Percentiles rank a stretch among this genome's conserved stretches.
phyloP scores from a whole-genome alignment of 2,329 filamentous ascomycete genomes.

The Zymoseptoria tritici region DNA sequence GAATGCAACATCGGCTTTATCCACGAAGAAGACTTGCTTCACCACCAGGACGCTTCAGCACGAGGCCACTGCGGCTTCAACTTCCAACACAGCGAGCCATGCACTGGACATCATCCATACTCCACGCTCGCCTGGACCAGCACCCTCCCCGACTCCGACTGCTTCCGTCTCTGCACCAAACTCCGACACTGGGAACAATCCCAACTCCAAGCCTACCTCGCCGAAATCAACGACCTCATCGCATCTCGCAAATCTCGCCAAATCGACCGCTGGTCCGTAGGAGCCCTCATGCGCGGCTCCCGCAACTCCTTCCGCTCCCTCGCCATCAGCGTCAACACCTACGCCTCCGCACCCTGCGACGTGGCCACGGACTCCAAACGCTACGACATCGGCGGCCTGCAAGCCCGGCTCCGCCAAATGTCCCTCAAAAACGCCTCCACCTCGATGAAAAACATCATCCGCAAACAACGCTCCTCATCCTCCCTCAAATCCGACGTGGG shows the following conservation, averaged over 20 bases:
- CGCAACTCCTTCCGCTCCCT: constrained; percentile 16
- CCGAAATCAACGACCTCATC: constrained; percentile 18
- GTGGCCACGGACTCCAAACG: constrained; percentile 10
- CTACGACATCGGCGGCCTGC: constrained; percentile 20
- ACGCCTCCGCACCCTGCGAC: constrained; percentile 23
- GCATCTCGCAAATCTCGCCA: constrained; percentile 9
- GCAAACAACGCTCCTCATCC: not conserved
- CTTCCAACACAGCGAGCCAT: constrained; percentile 16
- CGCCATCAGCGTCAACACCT: constrained; percentile 21
- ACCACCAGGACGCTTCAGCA: constrained; percentile 14
- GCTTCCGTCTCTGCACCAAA: constrained; percentile 16
- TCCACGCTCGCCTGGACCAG: constrained; percentile 1
- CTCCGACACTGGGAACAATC: constrained; percentile 23
- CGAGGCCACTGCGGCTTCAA: constrained; percentile 23
- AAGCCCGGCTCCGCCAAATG: constrained; percentile 18
- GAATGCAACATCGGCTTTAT: constrained; percentile 22
- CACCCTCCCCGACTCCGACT: constrained; percentile 18
- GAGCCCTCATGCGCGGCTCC: constrained; percentile 13
- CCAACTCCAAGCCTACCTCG: constrained; percentile 22
- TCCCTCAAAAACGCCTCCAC: constrained; percentile 14
- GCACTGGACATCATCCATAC: constrained; percentile 23
- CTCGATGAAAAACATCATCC: constrained; percentile 2
- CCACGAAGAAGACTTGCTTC: constrained; percentile 19
- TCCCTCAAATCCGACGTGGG: not conserved
- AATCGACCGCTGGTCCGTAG: constrained; percentile 21